phyloP scores from a whole-genome alignment of 352 stramenopile species.

The Globisporangium carolinianum region DNA sequence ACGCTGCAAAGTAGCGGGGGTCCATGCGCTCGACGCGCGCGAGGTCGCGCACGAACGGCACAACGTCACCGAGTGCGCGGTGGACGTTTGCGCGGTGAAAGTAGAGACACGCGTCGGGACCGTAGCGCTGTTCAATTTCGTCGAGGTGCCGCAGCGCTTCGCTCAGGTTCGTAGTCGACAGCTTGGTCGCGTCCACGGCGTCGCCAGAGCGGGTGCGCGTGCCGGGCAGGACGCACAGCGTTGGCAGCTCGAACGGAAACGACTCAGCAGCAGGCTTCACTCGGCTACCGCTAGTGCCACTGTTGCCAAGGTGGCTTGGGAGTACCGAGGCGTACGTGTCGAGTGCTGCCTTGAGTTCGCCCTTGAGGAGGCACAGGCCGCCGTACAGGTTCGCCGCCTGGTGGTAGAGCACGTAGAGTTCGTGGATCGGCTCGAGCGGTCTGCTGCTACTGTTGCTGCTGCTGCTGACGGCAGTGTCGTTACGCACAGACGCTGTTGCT shows the following conservation, averaged over 20 bases:
- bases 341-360: slow-evolving; percentile 37
- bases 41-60: slow-evolving; percentile 38
- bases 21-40: slow-evolving; percentile 42
- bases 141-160: slow-evolving; percentile 43
- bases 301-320: slow-evolving; percentile 1
- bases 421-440: slow-evolving; percentile 1
- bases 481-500: too few species aligned
- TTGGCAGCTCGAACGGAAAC: slow-evolving; percentile 24
- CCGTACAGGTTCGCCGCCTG: slow-evolving; percentile 38
- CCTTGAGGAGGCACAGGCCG: slow-evolving; percentile 41
- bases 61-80: slow-evolving; percentile 35
- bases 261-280: background rate
- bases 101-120: slow-evolving; percentile 44
- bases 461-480: background rate
- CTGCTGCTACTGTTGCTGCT: background rate
- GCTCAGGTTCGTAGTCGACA: slow-evolving; percentile 33
- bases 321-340: slow-evolving; percentile 38
- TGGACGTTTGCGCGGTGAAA: slow-evolving; percentile 51
- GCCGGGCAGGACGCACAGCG: slow-evolving; percentile 34
- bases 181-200: slow-evolving; percentile 35
- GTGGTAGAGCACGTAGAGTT: slow-evolving; percentile 29
- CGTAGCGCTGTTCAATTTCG: slow-evolving; percentile 51
- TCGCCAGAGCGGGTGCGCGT: slow-evolving; percentile 30
- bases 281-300: too few species aligned
- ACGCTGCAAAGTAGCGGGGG: slow-evolving; percentile 31